phyloP scores from a whole-genome alignment of 208 protist species.

The Porcisia deanei region DNA sequence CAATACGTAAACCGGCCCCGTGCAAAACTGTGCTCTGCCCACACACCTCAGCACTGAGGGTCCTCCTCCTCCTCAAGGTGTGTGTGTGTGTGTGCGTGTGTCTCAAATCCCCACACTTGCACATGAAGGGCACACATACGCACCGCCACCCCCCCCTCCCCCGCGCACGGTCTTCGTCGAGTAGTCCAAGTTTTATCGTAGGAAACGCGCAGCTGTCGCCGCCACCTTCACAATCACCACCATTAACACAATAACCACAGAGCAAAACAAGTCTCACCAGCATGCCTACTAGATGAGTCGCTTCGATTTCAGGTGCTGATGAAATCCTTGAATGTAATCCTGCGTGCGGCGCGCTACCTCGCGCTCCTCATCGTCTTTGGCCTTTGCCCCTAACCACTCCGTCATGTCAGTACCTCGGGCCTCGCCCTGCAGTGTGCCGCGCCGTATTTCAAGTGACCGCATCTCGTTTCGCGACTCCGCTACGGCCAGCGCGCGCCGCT shows the following conservation, averaged over 20 bases:
- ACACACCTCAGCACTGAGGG: no score
- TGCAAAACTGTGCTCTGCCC: no score
- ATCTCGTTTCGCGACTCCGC: conserved; percentile 52
- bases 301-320: conserved; percentile 90
- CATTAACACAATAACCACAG: neutral
- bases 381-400: conserved; percentile 89
- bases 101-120: no score
- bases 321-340: conserved; percentile 91
- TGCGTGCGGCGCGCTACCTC: conserved; percentile 85
- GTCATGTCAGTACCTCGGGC: conserved; percentile 89
- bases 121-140: neutral
- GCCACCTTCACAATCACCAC: neutral
- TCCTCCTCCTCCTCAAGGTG: no score
- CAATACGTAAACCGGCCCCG: no score
- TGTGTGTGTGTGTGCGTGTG: no score
- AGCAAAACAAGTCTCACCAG: neutral
- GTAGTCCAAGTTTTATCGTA: neutral
- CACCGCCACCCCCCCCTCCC: neutral
- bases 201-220: neutral
- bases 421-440: conserved; percentile 69
- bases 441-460: conserved; percentile 69
- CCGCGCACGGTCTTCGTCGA: neutral
- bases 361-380: conserved; percentile 88
- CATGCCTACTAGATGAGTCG: conserved; percentile 60
- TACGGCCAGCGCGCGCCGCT: conserved; percentile 69